phyloP scores from a whole-genome alignment of 2,329 filamentous ascomycete species.

The Phoma sp. region DNA sequence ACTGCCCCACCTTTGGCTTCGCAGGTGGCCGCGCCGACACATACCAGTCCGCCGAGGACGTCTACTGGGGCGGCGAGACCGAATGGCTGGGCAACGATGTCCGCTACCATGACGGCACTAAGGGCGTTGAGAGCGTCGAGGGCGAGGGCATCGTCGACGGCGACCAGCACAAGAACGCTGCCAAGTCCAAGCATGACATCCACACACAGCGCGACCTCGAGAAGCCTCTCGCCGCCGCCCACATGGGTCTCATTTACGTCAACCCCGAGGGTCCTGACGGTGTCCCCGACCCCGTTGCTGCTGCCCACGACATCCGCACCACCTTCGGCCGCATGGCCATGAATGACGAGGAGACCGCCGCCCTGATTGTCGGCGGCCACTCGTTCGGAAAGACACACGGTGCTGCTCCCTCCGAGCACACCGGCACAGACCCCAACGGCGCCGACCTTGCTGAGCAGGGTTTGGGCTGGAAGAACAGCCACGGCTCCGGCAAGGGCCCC shows the following conservation, averaged over 20 bases:
- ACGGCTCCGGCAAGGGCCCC: slow-evolving; percentile 71
- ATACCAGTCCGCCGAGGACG: slow-evolving; percentile 77
- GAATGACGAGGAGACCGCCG: slow-evolving; percentile 83
- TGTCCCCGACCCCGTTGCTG: slow-evolving; percentile 71
- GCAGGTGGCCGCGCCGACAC: slow-evolving; percentile 75
- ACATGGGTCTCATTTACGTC: slow-evolving; percentile 83
- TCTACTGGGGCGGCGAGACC: slow-evolving; percentile 79
- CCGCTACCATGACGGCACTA: slow-evolving; percentile 66
- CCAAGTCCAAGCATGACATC: slow-evolving; percentile 35
- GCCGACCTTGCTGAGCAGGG: slow-evolving; percentile 72
- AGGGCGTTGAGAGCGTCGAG: slow-evolving; percentile 52
- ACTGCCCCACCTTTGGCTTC: slow-evolving; percentile 76
- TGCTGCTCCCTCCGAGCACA: slow-evolving; percentile 68
- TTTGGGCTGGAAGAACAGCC: slow-evolving; percentile 74
- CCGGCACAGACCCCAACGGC: slow-evolving; percentile 72
- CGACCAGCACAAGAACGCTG: slow-evolving; percentile 40
- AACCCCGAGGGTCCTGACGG: slow-evolving; percentile 80
- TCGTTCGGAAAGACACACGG: slow-evolving; percentile 84
- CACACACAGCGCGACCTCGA: slow-evolving; percentile 69
- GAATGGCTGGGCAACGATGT: slow-evolving; percentile 79
- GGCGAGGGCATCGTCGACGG: slow-evolving; percentile 50
- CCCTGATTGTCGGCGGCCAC: slow-evolving; percentile 80
- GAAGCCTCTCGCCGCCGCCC: slow-evolving; percentile 70
- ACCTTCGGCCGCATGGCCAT: slow-evolving; percentile 84
- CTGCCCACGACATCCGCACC: slow-evolving; percentile 74